Base-by-base conservation (phyloP, 1,139 yeast species). In the Suhomyces maxii region DNA sequence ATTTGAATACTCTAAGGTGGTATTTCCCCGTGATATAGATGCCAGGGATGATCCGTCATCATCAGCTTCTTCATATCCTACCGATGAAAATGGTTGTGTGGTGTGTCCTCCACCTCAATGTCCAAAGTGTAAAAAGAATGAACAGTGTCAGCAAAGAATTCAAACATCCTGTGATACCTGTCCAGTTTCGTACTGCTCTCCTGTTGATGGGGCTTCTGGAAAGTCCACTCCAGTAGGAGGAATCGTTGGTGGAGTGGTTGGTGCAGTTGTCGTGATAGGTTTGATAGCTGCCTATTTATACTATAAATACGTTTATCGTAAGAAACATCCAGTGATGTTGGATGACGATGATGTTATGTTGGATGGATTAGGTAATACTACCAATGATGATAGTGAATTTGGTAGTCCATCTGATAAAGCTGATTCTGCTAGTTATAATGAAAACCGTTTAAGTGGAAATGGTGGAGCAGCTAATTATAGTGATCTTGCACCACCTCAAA, bases 201-300 rank as follows among this genome's bases (percentile, higher is more conserved):
- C 60, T 2, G 45, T 52, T 14, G 58, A 54, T 14, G 14, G 32
- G n/a, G 8, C 37, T 2, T 18, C 40, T 13, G 39, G 47, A 11
- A 40, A 43, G 12, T 45, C 41, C 28, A 54, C 31, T 7, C 67
- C 69, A 3, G 56, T 68, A 10, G 88, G 89, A 14, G 87, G 82
- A 2, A 77, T 84, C 2, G 82, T 82, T 0, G 90, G 88, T 6
- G 88, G 88, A 26, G 82, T 81, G 2, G 72, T 79, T 2, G 87
- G 84, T 9, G 81, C 80, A 13, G 25, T 48, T 36, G 73, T 69
- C 3, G 57, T 77, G 2, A 23, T 79, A 2, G 64, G 71, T 0
- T 48, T 71, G 0, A 38, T 75, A 7, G 68, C 57, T 3, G 70
- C 69, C 3, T 54, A 72, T 10, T 50, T 67, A 43, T 74, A 66